Evolutionary conservation across 306 rosid species (phyloP), one percentile per base, ranked within the genome.

Genomic region (Biancaea sappan): DNA sequence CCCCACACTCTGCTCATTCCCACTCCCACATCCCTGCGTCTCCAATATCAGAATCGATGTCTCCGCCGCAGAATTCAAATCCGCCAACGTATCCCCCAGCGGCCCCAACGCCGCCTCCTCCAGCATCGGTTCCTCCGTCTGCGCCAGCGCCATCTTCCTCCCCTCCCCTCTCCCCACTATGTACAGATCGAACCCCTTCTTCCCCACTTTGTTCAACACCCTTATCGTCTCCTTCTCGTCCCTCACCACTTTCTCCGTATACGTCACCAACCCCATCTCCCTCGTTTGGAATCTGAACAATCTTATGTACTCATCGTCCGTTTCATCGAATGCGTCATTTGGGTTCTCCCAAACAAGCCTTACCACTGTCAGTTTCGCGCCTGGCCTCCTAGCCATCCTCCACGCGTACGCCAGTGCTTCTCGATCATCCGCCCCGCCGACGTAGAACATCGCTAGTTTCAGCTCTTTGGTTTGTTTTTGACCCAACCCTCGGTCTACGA

Each of bases 71-170:
- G 87, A 80, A 47, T 84, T 80, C 72, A 84, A 56, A 76, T 84
- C 87, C 1, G 87, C 24, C 71, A 84, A 38, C 4, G 87, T 34
- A 54, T 84, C 84, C 0, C 87, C 87, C 5, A 84, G 80, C 0
- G 87, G 87, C 14, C 87, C 84, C n/a, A 84, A 68, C 14, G 52
- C 82, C 5, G 87, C 75, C 21, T 84, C 87, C 2, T 84, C 87
- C 34, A 84, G 11, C 18, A 84, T 80, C 0, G 82, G 84, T 14
- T 84, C 80, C 46, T 16, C 15, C 11, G 82, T 77, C 54, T 84
- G 87, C 3, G 87, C 84, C 77, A 84, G 25, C 1, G 87, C 44
- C 87, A 80, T 80, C 65, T 47, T 83, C 71, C 82, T 76, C 22
- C 82, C 82, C 24, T 84, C 61, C 25, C 87, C 84, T 68, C 87